Conservation (phyloP, 1,284 basidiomycete species). For the Ganoderma leucocontextum region DNA sequence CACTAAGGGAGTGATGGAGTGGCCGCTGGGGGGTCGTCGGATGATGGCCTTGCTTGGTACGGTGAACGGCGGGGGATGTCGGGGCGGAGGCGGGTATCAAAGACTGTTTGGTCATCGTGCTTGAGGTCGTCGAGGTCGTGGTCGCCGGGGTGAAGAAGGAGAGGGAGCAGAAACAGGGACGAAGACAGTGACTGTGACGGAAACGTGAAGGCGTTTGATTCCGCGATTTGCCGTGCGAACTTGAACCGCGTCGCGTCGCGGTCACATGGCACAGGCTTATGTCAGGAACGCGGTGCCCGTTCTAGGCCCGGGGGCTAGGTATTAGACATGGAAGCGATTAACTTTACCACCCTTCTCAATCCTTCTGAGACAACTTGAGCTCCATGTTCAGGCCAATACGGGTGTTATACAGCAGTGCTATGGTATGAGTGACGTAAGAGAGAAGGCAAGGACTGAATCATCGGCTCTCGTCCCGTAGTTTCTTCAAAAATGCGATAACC, state of each 20-base stretch:
- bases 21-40: slow-evolving; percentile 57
- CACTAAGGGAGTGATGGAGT: slow-evolving; percentile 46
- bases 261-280: slow-evolving; percentile 34
- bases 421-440: not conserved
- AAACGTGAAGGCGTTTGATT: slow-evolving; percentile 38
- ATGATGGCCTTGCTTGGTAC: slow-evolving; percentile 48
- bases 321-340: no score
- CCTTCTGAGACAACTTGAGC: no score
- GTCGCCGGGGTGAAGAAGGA: slow-evolving; percentile 29
- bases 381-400: no score
- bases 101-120: slow-evolving; percentile 41
- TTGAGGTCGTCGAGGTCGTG: slow-evolving; percentile 38
- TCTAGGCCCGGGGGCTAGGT: slow-evolving; percentile 6
- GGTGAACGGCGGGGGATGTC: slow-evolving; percentile 52
- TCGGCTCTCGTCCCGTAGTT: slow-evolving; percentile 32
- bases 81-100: slow-evolving; percentile 54
- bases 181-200: slow-evolving; percentile 30
- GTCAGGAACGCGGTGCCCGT: slow-evolving; percentile 29
- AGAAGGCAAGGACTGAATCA: not conserved
- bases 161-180: slow-evolving; percentile 24
- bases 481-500: slow-evolving; percentile 60
- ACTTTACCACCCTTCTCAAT: not conserved
- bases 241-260: slow-evolving; percentile 39
- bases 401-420: not conserved
- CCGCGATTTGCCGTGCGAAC: slow-evolving; percentile 36